A percentile compares a stretch with the other conserved stretches of the same genome.
Conservation (phyloP, 306 rosid genomes). For the Mimosa bimucronata region DNA sequence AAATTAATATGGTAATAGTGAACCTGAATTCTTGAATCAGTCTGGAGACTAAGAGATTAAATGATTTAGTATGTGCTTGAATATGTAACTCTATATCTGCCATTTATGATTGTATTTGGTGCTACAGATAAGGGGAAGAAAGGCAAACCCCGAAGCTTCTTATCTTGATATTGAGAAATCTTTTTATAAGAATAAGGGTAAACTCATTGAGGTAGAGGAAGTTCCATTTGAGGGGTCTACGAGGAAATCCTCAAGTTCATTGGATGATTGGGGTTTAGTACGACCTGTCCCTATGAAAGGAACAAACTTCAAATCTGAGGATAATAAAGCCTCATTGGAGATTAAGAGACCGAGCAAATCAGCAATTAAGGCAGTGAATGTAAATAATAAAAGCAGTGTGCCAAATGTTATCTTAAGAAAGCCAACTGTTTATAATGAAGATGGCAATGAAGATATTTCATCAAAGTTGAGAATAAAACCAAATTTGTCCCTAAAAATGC, state of each 20-base stretch:
- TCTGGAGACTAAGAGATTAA: background rate
- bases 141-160: slow-evolving; percentile 73
- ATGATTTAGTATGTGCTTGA: background rate
- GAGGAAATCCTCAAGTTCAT: slow-evolving; percentile 46
- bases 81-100: background rate
- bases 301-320: slow-evolving; percentile 45
- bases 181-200: slow-evolving; percentile 71
- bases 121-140: slow-evolving; percentile 85
- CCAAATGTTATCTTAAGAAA: slow-evolving; percentile 89
- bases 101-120: slow-evolving; percentile 5
- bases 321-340: slow-evolving; percentile 45
- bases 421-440: slow-evolving; percentile 57
- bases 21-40: background rate
- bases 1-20: background rate
- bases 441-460: slow-evolving; percentile 43
- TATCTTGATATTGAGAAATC: slow-evolving; percentile 90
- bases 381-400: slow-evolving; percentile 51
- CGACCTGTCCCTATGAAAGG: slow-evolving; percentile 78
- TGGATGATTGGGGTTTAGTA: slow-evolving; percentile 65
- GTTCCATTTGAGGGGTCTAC: slow-evolving; percentile 66
- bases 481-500: slow-evolving; percentile 68
- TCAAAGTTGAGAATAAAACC: slow-evolving; percentile 71
- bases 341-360: slow-evolving; percentile 53
- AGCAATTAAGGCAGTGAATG: slow-evolving; percentile 43
- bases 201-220: slow-evolving; percentile 64